Base-by-base conservation (phyloP, 177 flowering plant species). In the Vitis hybrid region DNA sequence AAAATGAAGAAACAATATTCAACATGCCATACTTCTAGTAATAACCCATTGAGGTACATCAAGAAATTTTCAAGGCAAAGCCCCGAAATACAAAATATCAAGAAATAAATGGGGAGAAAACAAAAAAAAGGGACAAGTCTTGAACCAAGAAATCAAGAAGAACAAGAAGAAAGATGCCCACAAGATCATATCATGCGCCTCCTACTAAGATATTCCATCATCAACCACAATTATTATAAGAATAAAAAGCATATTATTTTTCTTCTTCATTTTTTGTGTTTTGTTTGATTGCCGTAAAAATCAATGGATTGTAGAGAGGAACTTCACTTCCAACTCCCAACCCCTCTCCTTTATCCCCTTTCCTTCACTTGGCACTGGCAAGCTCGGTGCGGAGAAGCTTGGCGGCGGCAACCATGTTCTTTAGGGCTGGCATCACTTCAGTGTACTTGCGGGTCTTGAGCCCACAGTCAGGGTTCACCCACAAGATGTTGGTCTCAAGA, bases 391-490 rank as follows among this genome's bases (percentile, higher is more conserved):
- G 87, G 78, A 92, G 85, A 23, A 71, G 86, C 84, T 90, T 92
- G 79, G 90, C 88, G 1, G 97, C 97, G 49, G 85, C 75, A 62
- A 92, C 97, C 97, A 90, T 88, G 82, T 81, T 80, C 18, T 72
- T 26, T 19, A 92, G 88, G 55, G 97, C 94, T 39, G 95, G 92
- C 70, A 87, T 87, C 49, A 90, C 97, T 66, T 92, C 97, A 8
- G 83, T 23, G 74, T 92, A 92, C 82, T 90, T 92, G 68, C 97
- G 84, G 34, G 95, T 92, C 86, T 92, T 90, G 63, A 92, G 93
- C 3, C 97, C 97, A 79, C 97, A 92, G 76, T 92, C 95, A 1
- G 97, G 97, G 89, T 90, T 92, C 1, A 92, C 95, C 97, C 97
- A 92, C 70, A 92, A 75, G 71, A 92, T 84, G 82, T 90, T 89